Evolutionary conservation across 1,284 basidiomycete species (phyloP).

Genomic region (Laetiporus sulphureus): DNA sequence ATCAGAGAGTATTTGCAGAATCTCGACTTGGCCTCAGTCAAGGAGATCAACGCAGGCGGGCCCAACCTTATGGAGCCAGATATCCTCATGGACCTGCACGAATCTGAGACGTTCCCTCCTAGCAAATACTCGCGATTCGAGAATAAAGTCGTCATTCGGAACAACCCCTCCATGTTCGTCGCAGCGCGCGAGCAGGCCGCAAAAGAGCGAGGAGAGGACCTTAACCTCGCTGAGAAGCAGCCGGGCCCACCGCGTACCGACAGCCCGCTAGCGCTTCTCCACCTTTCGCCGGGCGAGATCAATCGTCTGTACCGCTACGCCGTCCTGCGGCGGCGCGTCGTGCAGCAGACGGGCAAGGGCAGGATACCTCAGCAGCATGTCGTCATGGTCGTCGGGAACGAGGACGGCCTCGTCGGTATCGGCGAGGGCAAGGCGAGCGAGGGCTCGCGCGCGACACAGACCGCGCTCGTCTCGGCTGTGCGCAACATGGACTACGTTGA

Average conservation of each 20-base stretch:
- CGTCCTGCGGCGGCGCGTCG: slow-evolving; percentile 55
- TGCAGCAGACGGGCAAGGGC: slow-evolving; percentile 84
- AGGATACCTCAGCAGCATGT: slow-evolving; percentile 64
- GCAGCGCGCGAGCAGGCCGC: slow-evolving; percentile 14
- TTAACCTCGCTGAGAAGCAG: slow-evolving; percentile 12
- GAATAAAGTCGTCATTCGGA: slow-evolving; percentile 57
- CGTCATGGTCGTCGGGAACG: slow-evolving; percentile 81
- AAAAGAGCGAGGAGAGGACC: slow-evolving; percentile 5
- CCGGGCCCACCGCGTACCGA: too few species aligned
- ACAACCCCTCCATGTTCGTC: slow-evolving; percentile 39
- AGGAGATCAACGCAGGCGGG: too few species aligned
- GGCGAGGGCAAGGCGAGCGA: slow-evolving; percentile 82
- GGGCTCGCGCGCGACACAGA: slow-evolving; percentile 50
- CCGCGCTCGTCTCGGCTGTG: slow-evolving; percentile 71
- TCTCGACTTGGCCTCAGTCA: too few species aligned
- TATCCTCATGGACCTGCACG: slow-evolving; percentile 52
- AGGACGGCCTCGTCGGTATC: slow-evolving; percentile 83
- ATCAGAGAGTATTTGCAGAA: too few species aligned
- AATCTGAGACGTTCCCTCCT: slow-evolving; percentile 47
- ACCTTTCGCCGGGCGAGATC: slow-evolving; percentile 20
- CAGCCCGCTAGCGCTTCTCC: slow-evolving; percentile 21
- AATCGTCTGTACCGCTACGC: slow-evolving; percentile 48
- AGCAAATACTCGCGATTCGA: slow-evolving; percentile 40
- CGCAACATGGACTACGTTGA: slow-evolving; percentile 88
- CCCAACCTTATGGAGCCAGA: slow-evolving; percentile 58